Evolutionary conservation across 345 rosid species (phyloP).

Genomic region (Tarenaya hassleriana): DNA sequence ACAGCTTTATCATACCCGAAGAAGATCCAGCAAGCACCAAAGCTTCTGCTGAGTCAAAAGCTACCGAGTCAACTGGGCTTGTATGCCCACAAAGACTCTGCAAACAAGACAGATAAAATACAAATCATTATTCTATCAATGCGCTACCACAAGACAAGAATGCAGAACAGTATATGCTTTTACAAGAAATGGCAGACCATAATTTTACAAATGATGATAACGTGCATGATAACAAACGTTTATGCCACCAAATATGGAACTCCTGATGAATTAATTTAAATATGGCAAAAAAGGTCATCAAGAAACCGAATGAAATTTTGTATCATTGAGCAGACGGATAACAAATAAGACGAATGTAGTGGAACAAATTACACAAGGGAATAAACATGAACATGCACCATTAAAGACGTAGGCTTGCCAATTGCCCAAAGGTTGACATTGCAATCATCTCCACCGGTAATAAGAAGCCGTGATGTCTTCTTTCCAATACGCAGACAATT

Average conservation of each 20-base stretch:
- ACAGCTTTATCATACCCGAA: slow-evolving; percentile 30
- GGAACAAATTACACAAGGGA: background rate
- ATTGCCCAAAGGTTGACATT: slow-evolving; percentile 92
- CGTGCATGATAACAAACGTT: slow-evolving; percentile 4
- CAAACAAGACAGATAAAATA: background rate
- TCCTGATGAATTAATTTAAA: slow-evolving; percentile 7
- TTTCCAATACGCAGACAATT: slow-evolving; percentile 78
- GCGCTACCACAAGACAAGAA: background rate
- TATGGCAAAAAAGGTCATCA: background rate
- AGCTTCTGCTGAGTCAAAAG: slow-evolving; percentile 29
- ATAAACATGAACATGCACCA: slow-evolving; percentile 46
- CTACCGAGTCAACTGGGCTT: slow-evolving; percentile 29
- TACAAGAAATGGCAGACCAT: background rate
- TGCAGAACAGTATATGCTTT: background rate
- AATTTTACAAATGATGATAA: background rate
- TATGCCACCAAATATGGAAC: background rate
- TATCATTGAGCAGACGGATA: background rate
- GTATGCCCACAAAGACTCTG: slow-evolving; percentile 36
- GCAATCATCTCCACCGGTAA: slow-evolving; percentile 89
- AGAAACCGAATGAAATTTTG: background rate
- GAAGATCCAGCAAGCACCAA: slow-evolving; percentile 35
- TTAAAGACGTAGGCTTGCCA: slow-evolving; percentile 75
- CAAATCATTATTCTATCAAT: slow-evolving; percentile 1
- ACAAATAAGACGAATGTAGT: background rate
- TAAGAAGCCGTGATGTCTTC: slow-evolving; percentile 62